Evolutionary conservation across 352 stramenopile genomes (phyloP).

Genomic region (Pythium scleroteichum): DNA sequence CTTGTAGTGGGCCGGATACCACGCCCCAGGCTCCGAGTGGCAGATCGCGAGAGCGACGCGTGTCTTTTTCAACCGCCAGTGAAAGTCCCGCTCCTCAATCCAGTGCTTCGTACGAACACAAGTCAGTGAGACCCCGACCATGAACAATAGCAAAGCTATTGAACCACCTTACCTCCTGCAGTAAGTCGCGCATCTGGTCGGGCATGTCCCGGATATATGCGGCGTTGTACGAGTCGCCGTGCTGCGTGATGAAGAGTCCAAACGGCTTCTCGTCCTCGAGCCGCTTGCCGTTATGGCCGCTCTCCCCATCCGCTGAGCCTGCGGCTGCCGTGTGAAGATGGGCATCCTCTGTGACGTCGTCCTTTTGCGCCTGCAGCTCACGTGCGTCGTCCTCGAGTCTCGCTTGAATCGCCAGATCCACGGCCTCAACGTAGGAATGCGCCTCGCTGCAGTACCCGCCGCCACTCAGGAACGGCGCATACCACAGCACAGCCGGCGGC

Average conservation of each 20-base stretch:
- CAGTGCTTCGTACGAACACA: conserved; percentile 42
- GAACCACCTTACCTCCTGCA: conserved; percentile 46
- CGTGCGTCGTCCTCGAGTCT: conserved; percentile 1
- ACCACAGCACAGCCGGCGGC: conserved; percentile 76
- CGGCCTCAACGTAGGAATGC: conserved; percentile 78
- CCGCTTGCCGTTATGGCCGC: background rate
- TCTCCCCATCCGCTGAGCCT: conserved; percentile 4
- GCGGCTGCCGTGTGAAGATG: conserved; percentile 5
- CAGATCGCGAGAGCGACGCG: conserved; percentile 79
- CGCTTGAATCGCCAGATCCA: conserved; percentile 47
- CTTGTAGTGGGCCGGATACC: conserved; percentile 77
- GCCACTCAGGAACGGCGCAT: conserved; percentile 90
- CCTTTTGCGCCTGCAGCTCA: conserved; percentile 30
- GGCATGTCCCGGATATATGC: conserved; percentile 66
- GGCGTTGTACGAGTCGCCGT: conserved; percentile 68
- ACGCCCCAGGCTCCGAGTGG: conserved; percentile 92
- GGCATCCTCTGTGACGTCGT: background rate
- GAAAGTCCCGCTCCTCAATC: conserved; percentile 73
- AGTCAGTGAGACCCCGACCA: background rate
- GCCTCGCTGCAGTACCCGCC: conserved; percentile 93
- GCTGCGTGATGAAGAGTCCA: conserved; percentile 59
- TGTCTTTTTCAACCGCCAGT: conserved; percentile 46
- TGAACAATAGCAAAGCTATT: too few relatives aligned
- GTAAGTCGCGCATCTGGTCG: conserved; percentile 40
- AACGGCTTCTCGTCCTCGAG: conserved; percentile 35